phyloP scores from a whole-genome alignment of 2,329 filamentous ascomycete genomes.

The Fusarium sp. region DNA sequence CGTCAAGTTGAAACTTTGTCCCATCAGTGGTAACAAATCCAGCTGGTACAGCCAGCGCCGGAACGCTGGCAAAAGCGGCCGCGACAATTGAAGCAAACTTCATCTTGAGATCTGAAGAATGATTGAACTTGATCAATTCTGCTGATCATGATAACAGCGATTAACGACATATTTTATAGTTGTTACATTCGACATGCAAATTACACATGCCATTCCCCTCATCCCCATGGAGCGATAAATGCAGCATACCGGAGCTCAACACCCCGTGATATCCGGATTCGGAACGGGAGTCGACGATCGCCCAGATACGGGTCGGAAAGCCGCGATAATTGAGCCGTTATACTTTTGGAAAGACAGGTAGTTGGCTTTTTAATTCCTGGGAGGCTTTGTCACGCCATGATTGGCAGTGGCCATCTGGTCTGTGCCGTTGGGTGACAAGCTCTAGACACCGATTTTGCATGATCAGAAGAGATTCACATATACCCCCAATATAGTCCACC shows the following conservation, averaged over 20 bases:
- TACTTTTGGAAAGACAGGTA: neutral
- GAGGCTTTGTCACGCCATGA: neutral
- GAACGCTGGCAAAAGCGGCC: neutral
- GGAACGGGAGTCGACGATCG: conserved; percentile 3
- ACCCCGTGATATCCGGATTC: conserved; percentile 26
- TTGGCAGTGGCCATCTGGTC: neutral
- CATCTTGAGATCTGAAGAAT: conserved; percentile 4
- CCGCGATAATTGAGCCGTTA: neutral
- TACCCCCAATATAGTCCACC: conserved; percentile 5
- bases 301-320: neutral
- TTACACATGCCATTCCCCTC: conserved; percentile 6
- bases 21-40: conserved; percentile 63
- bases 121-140: neutral
- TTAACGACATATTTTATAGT: conserved; percentile 11
- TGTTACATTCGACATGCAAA: neutral
- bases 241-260: conserved; percentile 28
- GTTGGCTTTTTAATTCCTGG: too few relatives aligned
- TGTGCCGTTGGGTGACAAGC: neutral
- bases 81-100: conserved; percentile 19
- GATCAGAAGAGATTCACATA: neutral
- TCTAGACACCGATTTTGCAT: neutral
- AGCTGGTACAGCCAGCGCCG: conserved; percentile 29
- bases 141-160: neutral
- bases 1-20: conserved; percentile 63
- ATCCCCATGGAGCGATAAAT: conserved; percentile 16